Conservation (phyloP, 2,329 filamentous ascomycete genomes). For the Cordyceps javanica region DNA sequence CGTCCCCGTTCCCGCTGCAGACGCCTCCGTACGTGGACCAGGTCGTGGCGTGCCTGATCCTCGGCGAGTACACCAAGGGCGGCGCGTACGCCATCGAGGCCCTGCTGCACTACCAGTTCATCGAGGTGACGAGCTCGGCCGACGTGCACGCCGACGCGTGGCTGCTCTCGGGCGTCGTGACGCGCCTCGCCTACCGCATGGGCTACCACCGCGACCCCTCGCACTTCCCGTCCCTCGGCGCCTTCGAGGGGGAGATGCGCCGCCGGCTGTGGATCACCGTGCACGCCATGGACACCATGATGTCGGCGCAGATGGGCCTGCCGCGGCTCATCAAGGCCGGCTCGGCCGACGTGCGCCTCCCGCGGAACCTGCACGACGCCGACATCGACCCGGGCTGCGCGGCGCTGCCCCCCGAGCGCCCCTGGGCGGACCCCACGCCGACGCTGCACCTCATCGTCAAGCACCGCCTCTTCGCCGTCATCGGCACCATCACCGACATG, state of each 20-base stretch:
- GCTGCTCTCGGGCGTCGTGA: conserved; percentile 37
- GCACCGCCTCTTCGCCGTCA: conserved; percentile 19
- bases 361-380: conserved; percentile 18
- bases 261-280: conserved; percentile 39
- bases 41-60: conserved; percentile 36
- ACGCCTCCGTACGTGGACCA: conserved; percentile 21
- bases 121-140: conserved; percentile 24
- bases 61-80: conserved; percentile 36
- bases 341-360: conserved; percentile 18
- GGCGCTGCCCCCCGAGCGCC: conserved; percentile 16
- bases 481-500: conserved; percentile 5
- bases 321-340: conserved; percentile 36
- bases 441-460: conserved; percentile 25
- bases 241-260: conserved; percentile 43
- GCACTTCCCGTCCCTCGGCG: conserved; percentile 31
- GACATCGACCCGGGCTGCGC: conserved; percentile 15
- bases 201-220: conserved; percentile 42
- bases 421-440: conserved; percentile 16
- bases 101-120: conserved; percentile 33
- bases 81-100: conserved; percentile 38
- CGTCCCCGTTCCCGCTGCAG: conserved; percentile 15
- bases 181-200: conserved; percentile 40
- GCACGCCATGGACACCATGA: conserved; percentile 37
- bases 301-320: conserved; percentile 41
- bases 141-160: conserved; percentile 34